These are phyloP conservation scores for Penicillium sp. DNA, from an alignment of 2,329 filamentous ascomycete genomes.

Conservation along the genomic window DNA sequence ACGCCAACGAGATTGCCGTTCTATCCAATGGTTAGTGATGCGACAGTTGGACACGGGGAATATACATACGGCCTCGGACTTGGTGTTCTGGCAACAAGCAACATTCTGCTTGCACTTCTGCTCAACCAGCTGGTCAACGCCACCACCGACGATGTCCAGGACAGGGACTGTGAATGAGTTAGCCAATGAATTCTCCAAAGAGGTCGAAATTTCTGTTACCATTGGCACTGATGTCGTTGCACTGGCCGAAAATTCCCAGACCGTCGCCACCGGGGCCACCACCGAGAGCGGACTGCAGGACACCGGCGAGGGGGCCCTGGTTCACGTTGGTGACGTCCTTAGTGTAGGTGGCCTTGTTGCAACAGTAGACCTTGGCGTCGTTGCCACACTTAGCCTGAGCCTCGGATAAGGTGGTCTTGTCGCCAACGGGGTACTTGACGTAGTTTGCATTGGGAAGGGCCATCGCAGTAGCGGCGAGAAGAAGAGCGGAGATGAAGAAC, in stretches of 20 bases:
- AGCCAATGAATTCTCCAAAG: background rate
- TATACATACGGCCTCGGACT: constrained; percentile 19
- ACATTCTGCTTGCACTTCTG: constrained; percentile 31
- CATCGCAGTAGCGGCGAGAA: constrained; percentile 24
- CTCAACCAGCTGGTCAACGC: constrained; percentile 21
- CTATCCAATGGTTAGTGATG: constrained; percentile 7
- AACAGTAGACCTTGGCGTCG: constrained; percentile 24
- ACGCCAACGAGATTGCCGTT: constrained; percentile 28
- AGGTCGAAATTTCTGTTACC: constrained; percentile 15
- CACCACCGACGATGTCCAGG: constrained; percentile 11
- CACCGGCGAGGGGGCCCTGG: constrained; percentile 22
- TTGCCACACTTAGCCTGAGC: constrained; percentile 26
- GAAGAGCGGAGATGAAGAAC: constrained; percentile 23
- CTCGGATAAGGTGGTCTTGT: constrained; percentile 14
- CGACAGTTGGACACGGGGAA: no score
- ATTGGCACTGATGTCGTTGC: constrained; percentile 28
- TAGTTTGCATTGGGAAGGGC: constrained; percentile 14
- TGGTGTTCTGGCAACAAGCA: constrained; percentile 29
- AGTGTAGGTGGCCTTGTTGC: constrained; percentile 29
- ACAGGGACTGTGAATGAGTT: background rate
- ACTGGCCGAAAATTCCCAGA: constrained; percentile 30
- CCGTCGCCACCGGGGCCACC: constrained; percentile 22
- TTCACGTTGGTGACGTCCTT: constrained; percentile 18
- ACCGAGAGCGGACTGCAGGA: constrained; percentile 25
- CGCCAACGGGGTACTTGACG: constrained; percentile 16